Evolutionary conservation across 257 asterid species (phyloP).

Genomic region (Rubia yunnanensis): DNA sequence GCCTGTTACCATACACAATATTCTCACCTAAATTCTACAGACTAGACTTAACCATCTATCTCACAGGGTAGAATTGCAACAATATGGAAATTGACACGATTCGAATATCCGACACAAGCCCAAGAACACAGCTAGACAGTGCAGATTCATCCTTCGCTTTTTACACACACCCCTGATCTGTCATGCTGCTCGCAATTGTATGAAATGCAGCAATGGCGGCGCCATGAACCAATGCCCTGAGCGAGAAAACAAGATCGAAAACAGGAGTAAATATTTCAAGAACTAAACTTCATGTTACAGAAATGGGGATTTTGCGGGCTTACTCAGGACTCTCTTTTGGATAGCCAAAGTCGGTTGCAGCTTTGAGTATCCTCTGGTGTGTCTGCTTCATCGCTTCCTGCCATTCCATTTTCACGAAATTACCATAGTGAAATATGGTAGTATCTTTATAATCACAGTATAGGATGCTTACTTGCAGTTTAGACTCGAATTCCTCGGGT

Average conservation of each 20-base stretch:
- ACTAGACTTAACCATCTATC: neutral
- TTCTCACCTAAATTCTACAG: neutral
- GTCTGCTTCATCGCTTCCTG: slow-evolving; percentile 98
- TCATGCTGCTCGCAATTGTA: slow-evolving; percentile 76
- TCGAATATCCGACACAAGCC: no score
- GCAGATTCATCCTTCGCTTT: slow-evolving; percentile 4
- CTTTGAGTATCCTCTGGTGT: slow-evolving; percentile 71
- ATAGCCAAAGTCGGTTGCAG: slow-evolving; percentile 85
- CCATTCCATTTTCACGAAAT: slow-evolving; percentile 9
- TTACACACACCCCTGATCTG: slow-evolving; percentile 92
- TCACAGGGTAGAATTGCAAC: neutral
- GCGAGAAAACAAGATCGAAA: neutral
- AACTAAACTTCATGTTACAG: neutral
- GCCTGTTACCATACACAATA: neutral
- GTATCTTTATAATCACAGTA: neutral
- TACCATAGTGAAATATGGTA: neutral
- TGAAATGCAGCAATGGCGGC: slow-evolving; percentile 85
- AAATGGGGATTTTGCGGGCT: slow-evolving; percentile 17
- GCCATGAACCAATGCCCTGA: slow-evolving; percentile 83
- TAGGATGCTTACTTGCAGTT: slow-evolving; percentile 50
- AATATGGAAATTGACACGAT: neutral
- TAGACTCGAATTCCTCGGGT: slow-evolving; percentile 94
- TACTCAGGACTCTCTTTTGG: slow-evolving; percentile 97
- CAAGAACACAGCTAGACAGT: neutral
- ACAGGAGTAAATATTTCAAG: neutral